Base-by-base conservation (phyloP, 202 grass and related monocot genomes). In the Tripidium arundinaceum region DNA sequence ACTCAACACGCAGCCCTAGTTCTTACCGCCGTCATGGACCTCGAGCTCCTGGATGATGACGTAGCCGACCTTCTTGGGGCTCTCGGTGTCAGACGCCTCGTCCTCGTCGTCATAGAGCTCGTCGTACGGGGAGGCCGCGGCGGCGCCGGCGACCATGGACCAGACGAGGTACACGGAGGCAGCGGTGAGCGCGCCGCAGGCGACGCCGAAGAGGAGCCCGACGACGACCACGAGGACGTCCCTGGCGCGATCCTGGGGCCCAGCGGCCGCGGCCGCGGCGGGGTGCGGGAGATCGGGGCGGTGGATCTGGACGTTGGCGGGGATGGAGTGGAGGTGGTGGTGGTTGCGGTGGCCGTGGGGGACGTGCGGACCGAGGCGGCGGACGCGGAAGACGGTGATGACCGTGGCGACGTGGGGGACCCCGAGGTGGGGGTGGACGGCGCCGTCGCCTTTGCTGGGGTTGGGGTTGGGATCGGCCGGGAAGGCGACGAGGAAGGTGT, bases 11-110 rank as follows among this genome's bases (percentile, higher is more conserved):
- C 4, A 2, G 43, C 46, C 43, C 86, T 98, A 93, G 70, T 93
- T 91, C 81, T 87, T 92, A 83, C 87, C 88, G 34, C 76, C 76
- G 34, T 78, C 84, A 65, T 81, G 64, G 8, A 76, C 70, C 58
- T 86, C 82, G 43, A 67, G 68, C 65, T 79, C 67, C 22, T 93
- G 84, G 80, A 94, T 89, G 76, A 87, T 65, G 83, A 88, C 82
- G 45, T 91, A 89, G n/a, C 81, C 84, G 12, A 87, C 88, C 78
- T 98, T 94, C 84, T 91, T 94, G 14, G 88, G 86, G 84, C 79
- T 87, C 45, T 88, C 86, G 37, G 81, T 81, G 67, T 86, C 67
- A 43, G 86, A 76, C 3, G 74, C 80, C 57, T 87, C 90, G 5
- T 84, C 83, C 55, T 94, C 89, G 11, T 88, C 81, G 36, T 71